phyloP scores from a whole-genome alignment of 441 rosid genomes.

The Jatropha multifida region DNA sequence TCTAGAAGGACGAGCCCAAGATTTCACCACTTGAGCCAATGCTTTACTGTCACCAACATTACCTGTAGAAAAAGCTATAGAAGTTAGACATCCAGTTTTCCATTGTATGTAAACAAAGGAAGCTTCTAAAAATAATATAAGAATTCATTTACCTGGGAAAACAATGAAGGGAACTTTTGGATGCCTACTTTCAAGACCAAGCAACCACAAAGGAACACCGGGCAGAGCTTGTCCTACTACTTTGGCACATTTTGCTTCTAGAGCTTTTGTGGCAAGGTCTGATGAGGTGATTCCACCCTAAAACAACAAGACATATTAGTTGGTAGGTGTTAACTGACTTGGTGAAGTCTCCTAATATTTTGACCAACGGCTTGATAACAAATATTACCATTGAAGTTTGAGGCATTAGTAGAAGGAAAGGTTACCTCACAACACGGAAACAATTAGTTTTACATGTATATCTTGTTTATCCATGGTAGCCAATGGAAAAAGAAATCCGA shows the following conservation, averaged over 20 bases:
- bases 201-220: slow-evolving; percentile 96
- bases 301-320: slow-evolving; percentile 11
- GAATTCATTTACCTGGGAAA: slow-evolving; percentile 69
- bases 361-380: background rate
- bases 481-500: background rate
- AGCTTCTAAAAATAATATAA: slow-evolving; percentile 6
- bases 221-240: slow-evolving; percentile 94
- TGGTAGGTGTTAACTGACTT: background rate
- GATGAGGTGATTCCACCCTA: slow-evolving; percentile 99
- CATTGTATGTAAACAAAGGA: background rate
- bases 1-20: slow-evolving; percentile 75
- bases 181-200: slow-evolving; percentile 95
- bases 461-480: background rate
- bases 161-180: slow-evolving; percentile 97
- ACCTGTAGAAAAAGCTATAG: slow-evolving; percentile 44
- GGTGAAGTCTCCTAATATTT: background rate
- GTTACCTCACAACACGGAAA: background rate
- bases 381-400: background rate
- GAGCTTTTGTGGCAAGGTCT: slow-evolving; percentile 94
- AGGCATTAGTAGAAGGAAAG: background rate
- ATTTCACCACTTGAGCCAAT: slow-evolving; percentile 80
- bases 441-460: background rate
- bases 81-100: slow-evolving; percentile 17
- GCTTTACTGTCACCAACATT: slow-evolving; percentile 88
- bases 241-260: slow-evolving; percentile 82